Base-by-base conservation (phyloP, 2,329 filamentous ascomycete genomes). In the Paraphoma chrysanthemicola region DNA sequence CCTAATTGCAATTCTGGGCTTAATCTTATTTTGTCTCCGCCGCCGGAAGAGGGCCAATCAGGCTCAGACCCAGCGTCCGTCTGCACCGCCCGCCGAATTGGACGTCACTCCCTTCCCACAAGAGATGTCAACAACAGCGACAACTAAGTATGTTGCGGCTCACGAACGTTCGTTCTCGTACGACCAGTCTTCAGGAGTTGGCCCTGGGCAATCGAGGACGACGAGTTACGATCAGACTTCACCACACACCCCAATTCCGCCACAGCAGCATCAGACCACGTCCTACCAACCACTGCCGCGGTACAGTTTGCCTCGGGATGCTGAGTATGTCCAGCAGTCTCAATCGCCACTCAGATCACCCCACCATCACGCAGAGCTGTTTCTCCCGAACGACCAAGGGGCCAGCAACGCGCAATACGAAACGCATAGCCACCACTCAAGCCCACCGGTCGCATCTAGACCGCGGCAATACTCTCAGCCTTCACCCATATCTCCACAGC, bases 1-100 rank as follows among this genome's bases (percentile, higher is more conserved):
- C 9, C 56, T 79, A 8, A 68, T 75, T 30, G 43, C 65, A 7
- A 67, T 77, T 18, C 59, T 77, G 30, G 63, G 52, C n/a, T 55
- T 78, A 1, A 64, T 76, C 23, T 58, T 76, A 12, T 72, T 73
- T 56, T 78, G 77, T 51, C 61, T 78, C 1, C 71, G 72, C 48
- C 73, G 73, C 33, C 70, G 72, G 17, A 77, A 74, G 62, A 76
- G 75, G 50, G 62, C 62, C 14, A 73, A 70, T 42, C 59, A 67
- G 16, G 57, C 57, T 2, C 45, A 49, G 51, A 57, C 43, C 14
- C 44, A 30, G 46, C 41, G 6, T 7, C 10, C 51, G 23, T 33
- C 47, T n/a, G 59, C 67, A 43, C 66, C 72, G 23, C 71, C 72
- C 18, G 64, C 63, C 43, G 74, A 77, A 48, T 59, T 76, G n/a